Base-by-base conservation (phyloP, 306 rosid species). In the Quercus parvula region DNA sequence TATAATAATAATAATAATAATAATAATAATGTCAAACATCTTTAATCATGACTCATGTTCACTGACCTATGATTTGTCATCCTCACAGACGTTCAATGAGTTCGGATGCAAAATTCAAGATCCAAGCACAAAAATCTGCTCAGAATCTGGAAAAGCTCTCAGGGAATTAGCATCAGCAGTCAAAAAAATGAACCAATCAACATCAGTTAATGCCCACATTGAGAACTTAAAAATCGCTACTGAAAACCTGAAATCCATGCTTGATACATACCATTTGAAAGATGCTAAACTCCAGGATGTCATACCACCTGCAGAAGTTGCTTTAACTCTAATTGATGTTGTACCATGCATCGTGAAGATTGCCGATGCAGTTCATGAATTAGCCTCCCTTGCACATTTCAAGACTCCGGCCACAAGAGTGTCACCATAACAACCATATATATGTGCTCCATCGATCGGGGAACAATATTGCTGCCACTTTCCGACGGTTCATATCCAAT, bases 111-210 rank as follows among this genome's bases (percentile, higher is more conserved):
- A 75, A 81, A 67, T 81, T 14, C 83, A 82, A 77, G 88, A 83
- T 58, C 62, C 87, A 73, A 86, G 89, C 79, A 77, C 70, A 2
- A 61, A 79, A 31, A 75, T 86, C 83, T 77, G 85, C 81, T 41
- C 68, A 35, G 88, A 84, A 78, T 64, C 84, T 18, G 86, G 86
- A 38, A 81, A 81, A 44, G 85, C 86, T n/a, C 62, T 84, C 31
- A 79, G 77, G 31, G 82, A 84, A 58, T 17, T 86, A 72, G 76
- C 85, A 77, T 7, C 68, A 38, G 73, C 86, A 49, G 63, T 88
- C 2, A 78, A 78, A 4, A 77, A 77, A 72, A 77, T 84, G 89
- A 10, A 70, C 22, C 62, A 67, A 69, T 78, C 92, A 59, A 46
- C 74, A 1, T 22, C 67, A 12, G 86, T 81, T 2, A 17, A 70